Evolutionary conservation across 129 eudicot genomes (phyloP), one percentile per base, ranked within the genome.

Genomic region (Helianthus tuberosus): DNA sequence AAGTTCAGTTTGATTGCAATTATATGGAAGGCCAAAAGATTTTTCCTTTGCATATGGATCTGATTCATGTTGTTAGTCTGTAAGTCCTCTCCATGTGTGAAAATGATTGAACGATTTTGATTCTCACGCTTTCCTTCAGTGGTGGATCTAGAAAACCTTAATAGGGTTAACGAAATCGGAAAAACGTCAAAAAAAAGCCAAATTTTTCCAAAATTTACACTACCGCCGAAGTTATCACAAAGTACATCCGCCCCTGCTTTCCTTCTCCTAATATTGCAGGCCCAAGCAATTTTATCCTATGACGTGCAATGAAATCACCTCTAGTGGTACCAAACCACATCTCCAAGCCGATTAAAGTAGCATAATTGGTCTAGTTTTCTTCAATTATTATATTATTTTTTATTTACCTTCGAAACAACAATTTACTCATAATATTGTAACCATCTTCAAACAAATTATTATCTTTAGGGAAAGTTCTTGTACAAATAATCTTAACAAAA

Each of bases 91-190:
- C 99, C 97, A 36, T 97, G 96, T 52, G 99, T 91, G 77, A 95
- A 95, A 50, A 91, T 95, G 48, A 95, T 91, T 36, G 99, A 97
- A 85, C 91, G 99, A 76, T 94, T 94, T 85, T 94, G 99, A 86
- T 94, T 94, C 76, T 94, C 97, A n/a, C 97, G 99, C 81, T 94
- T 94, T 52, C 99, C 99, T 73, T 94, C 99, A n/a, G n/a, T n/a
- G n/a, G n/a, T n/a, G n/a, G n/a, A n/a, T n/a, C n/a, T n/a, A n/a
- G n/a, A n/a, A n/a, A n/a, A n/a, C n/a, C n/a, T n/a, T n/a, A n/a
- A n/a, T n/a, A n/a, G n/a, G n/a, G n/a, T n/a, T n/a, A n/a, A n/a
- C n/a, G n/a, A n/a, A n/a, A n/a, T n/a, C n/a, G n/a, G n/a, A n/a
- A n/a, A n/a, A n/a, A n/a, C n/a, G n/a, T n/a, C n/a, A n/a, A n/a